Percentiles rank a stretch among this genome's conserved stretches.
Evolutionary conservation across 2,329 filamentous ascomycete species (phyloP).

Genomic region (Phoma sp.): DNA sequence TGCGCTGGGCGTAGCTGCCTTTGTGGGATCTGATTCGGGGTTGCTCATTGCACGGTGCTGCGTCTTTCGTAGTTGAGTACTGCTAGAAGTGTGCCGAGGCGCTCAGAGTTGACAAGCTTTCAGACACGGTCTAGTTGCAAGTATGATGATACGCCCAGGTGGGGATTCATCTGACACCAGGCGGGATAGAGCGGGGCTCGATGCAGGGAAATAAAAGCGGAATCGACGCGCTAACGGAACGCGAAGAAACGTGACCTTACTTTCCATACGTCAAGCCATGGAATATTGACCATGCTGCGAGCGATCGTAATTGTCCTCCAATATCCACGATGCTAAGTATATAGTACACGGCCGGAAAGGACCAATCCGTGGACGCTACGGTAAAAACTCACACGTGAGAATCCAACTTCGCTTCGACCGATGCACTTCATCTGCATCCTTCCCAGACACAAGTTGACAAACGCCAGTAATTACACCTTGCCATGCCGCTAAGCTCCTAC

Average conservation of each 20-base stretch:
- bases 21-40: background rate
- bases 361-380: background rate
- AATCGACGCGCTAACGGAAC: conserved; percentile 13
- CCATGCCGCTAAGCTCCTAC: conserved; percentile 31
- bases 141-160: conserved; percentile 6
- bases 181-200: conserved; percentile 7
- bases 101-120: background rate
- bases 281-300: background rate
- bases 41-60: conserved; percentile 3
- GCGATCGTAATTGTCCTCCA: background rate
- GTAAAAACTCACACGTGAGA: background rate
- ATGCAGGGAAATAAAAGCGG: conserved; percentile 12
- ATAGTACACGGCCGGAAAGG: conserved; percentile 12
- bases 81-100: background rate
- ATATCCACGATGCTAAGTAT: conserved; percentile 6
- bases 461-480: conserved; percentile 36
- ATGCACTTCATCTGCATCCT: background rate
- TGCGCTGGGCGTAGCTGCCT: conserved; percentile 3
- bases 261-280: background rate
- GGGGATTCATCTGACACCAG: conserved; percentile 1
- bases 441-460: background rate
- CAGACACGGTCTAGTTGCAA: background rate
- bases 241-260: conserved; percentile 18
- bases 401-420: background rate
- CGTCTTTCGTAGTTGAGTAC: background rate